Percentiles rank a stretch among this genome's conserved stretches.
phyloP scores from a whole-genome alignment of 768 basidiomycete genomes.

The Butyriboletus loyo region DNA sequence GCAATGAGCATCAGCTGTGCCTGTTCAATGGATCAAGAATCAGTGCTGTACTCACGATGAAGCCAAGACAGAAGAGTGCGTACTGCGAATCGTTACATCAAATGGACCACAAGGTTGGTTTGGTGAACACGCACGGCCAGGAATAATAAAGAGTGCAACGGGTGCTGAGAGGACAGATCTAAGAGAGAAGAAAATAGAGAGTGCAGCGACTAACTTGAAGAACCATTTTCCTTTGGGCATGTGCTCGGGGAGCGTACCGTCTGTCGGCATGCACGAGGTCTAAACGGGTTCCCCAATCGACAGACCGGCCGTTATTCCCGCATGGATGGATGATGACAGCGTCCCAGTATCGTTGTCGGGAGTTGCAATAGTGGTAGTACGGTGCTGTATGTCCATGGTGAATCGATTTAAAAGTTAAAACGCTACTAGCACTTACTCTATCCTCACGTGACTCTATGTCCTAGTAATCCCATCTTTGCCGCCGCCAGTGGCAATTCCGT shows the following conservation, averaged over 20 bases:
- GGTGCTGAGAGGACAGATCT: slow-evolving; percentile 85
- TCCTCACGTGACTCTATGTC: too few species aligned
- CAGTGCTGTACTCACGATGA: slow-evolving; percentile 61
- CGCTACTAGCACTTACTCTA: too few species aligned
- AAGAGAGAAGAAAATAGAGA: slow-evolving; percentile 94
- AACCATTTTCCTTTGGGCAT: slow-evolving; percentile 91
- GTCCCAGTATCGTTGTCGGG: slow-evolving; percentile 74
- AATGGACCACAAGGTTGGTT: slow-evolving; percentile 53
- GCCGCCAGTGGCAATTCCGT: too few species aligned
- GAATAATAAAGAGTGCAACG: slow-evolving; percentile 77
- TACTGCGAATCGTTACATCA: slow-evolving; percentile 90
- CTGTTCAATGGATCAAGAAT: slow-evolving; percentile 39
- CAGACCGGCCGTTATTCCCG: slow-evolving; percentile 95
- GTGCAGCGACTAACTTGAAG: slow-evolving; percentile 83
- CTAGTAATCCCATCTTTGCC: too few species aligned
- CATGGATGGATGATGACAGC: slow-evolving; percentile 86
- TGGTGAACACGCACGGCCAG: slow-evolving; percentile 64
- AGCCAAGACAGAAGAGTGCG: slow-evolving; percentile 68
- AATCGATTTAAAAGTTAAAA: too few species aligned
- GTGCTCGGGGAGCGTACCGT: slow-evolving; percentile 91
- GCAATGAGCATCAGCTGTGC: slow-evolving; percentile 84
- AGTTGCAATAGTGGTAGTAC: too few species aligned
- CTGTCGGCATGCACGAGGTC: slow-evolving; percentile 93
- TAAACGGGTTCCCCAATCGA: slow-evolving; percentile 92
- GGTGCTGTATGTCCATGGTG: too few species aligned